These are phyloP conservation scores for Aspergillus sparsus DNA, from an alignment of 495 filamentous ascomycete species.

Conservation along the genomic window DNA sequence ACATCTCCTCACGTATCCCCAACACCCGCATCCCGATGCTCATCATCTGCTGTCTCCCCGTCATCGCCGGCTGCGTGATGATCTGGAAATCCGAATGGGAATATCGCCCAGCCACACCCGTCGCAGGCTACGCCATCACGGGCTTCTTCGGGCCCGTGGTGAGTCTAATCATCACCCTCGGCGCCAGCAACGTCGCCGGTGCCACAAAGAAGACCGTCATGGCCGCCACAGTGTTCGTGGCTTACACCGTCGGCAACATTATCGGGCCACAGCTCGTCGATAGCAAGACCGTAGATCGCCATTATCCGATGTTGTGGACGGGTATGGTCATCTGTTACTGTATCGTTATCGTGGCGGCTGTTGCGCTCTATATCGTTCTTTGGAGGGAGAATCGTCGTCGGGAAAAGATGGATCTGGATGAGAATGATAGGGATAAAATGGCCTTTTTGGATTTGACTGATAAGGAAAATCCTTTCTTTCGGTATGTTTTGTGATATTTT, in stretches of 20 bases:
- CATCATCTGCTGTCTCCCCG: conserved; percentile 64
- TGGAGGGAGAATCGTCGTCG: conserved; percentile 57
- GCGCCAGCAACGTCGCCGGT: conserved; percentile 73
- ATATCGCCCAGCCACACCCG: conserved; percentile 60
- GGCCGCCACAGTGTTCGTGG: conserved; percentile 71
- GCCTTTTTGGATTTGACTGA: conserved; percentile 77
- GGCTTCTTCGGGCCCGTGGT: conserved; percentile 71
- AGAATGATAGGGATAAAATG: conserved; percentile 60
- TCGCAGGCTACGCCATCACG: conserved; percentile 68
- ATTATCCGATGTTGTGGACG: conserved; percentile 71
- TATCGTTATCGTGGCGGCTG: conserved; percentile 61
- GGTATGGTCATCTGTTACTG: conserved; percentile 74
- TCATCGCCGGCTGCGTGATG: conserved; percentile 71
- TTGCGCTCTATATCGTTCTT: conserved; percentile 58
- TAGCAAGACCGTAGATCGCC: conserved; percentile 56
- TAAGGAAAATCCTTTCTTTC: conserved; percentile 72
- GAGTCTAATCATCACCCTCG: conserved; percentile 63
- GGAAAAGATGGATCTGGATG: conserved; percentile 51
- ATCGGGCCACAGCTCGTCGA: conserved; percentile 71
- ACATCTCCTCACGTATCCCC: conserved; percentile 55
- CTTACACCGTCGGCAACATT: conserved; percentile 73
- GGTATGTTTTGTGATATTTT: conserved; percentile 60
- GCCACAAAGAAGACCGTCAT: conserved; percentile 77
- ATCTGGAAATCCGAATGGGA: conserved; percentile 73
- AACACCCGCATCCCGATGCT: conserved; percentile 67